phyloP scores from a whole-genome alignment of 352 stramenopile genomes.

The Phytophthora syringae region DNA sequence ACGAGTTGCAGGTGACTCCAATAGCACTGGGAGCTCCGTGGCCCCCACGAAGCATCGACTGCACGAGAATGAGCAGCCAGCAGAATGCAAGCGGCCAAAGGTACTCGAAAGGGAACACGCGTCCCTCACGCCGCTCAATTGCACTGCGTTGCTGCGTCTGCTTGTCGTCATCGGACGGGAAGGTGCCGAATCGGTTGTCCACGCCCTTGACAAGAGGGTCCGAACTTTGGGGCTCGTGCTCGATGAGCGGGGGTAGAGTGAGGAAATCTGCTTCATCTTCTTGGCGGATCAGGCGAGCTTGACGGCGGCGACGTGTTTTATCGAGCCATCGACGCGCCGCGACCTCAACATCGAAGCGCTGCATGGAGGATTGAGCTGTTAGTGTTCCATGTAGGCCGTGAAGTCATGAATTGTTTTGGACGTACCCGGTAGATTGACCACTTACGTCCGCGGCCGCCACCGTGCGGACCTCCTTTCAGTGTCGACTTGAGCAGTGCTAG shows the following conservation, averaged over 20 bases:
- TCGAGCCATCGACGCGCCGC: constrained; percentile 66
- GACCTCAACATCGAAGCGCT: constrained; percentile 66
- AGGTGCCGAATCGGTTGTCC: constrained; percentile 45
- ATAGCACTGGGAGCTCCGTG: constrained; percentile 74
- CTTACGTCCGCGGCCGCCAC: constrained; percentile 43
- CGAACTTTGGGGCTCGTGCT: constrained; percentile 20
- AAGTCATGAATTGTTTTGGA: too few relatives aligned
- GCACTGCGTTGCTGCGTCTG: constrained; percentile 28
- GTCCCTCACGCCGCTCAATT: constrained; percentile 47
- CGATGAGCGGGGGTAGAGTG: constrained; percentile 49
- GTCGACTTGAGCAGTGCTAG: constrained; percentile 51
- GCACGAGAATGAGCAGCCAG: constrained; percentile 69
- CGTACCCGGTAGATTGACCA: constrained; percentile 72
- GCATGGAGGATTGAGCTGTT: too few relatives aligned
- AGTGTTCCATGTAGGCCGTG: too few relatives aligned
- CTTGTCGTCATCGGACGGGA: constrained; percentile 44
- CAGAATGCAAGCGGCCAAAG: constrained; percentile 52
- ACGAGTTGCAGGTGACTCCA: constrained; percentile 91
- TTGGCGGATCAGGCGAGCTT: constrained; percentile 39
- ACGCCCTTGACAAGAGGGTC: constrained; percentile 17
- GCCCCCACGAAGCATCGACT: constrained; percentile 67
- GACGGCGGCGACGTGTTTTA: constrained; percentile 53
- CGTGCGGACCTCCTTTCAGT: constrained; percentile 48
- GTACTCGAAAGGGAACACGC: constrained; percentile 55
- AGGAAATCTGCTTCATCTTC: constrained; percentile 72